These are phyloP conservation scores for Hawksworthiomyces lignivorus DNA, from an alignment of 2,329 filamentous ascomycete genomes.

Conservation along the genomic window DNA sequence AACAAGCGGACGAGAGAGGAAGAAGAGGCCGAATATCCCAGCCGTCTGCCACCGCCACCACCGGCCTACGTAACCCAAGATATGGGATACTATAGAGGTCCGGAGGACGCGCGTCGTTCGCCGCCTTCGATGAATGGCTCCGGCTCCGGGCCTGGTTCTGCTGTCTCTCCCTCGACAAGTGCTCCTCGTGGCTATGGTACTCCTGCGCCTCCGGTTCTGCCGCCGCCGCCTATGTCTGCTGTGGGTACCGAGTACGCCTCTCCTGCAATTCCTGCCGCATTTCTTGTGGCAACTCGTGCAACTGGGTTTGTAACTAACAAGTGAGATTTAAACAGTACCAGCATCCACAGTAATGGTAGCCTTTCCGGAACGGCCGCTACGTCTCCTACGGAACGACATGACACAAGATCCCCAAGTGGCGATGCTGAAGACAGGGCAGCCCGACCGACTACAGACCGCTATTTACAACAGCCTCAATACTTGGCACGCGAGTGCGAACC, in stretches of 20 bases:
- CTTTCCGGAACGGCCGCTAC: conserved; percentile 20
- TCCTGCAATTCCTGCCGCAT: conserved; percentile 1
- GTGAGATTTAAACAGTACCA: conserved; percentile 22
- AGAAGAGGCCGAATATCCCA: conserved; percentile 12
- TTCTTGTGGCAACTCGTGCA: conserved; percentile 1
- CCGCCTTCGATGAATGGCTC: conserved; percentile 10
- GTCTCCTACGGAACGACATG: conserved; percentile 30
- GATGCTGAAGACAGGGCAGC: conserved; percentile 24
- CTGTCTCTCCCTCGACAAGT: conserved; percentile 30
- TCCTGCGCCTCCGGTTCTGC: conserved; percentile 29
- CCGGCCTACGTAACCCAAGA: conserved; percentile 6
- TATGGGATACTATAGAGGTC: conserved; percentile 10
- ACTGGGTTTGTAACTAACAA: conserved; percentile 9
- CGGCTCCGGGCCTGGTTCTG: conserved; percentile 20
- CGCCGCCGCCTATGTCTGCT: conserved; percentile 22
- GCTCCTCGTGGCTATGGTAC: conserved; percentile 23
- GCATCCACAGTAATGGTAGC: conserved; percentile 29
- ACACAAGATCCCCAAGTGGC: conserved; percentile 17
- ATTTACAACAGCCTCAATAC: conserved; percentile 47
- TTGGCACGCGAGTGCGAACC: conserved; percentile 34
- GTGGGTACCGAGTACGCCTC: conserved; percentile 15
- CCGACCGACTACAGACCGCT: conserved; percentile 24
- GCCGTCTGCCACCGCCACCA: conserved; percentile 12
- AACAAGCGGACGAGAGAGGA: conserved; percentile 13
- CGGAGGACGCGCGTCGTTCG: conserved; percentile 12